Conservation (phyloP, 805 yeast species). For the Candida boleticola region DNA sequence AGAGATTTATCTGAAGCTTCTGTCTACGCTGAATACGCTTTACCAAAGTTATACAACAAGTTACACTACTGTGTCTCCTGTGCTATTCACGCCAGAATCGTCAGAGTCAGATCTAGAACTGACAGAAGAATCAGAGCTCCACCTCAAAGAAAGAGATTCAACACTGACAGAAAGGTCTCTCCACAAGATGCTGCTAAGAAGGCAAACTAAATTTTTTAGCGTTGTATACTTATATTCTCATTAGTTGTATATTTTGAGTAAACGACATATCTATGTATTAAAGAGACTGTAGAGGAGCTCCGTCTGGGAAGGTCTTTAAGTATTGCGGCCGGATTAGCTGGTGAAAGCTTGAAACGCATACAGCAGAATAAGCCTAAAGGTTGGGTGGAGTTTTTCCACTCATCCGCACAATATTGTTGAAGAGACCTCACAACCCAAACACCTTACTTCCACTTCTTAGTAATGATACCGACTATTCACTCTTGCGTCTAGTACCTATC, state of each 20-base stretch:
- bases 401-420: too few species aligned
- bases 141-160: slow-evolving; percentile 98
- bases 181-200: slow-evolving; percentile 98
- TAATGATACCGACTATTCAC: too few species aligned
- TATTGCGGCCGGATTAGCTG: too few species aligned
- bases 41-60: slow-evolving; percentile 99
- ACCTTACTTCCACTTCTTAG: too few species aligned
- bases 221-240: slow-evolving; percentile 6
- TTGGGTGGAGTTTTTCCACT: too few species aligned
- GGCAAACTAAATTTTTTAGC: slow-evolving; percentile 41
- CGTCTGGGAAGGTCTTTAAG: not conserved
- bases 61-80: slow-evolving; percentile 99
- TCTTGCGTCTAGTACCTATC: too few species aligned
- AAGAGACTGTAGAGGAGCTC: not conserved
- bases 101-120: slow-evolving; percentile 98
- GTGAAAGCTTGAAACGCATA: too few species aligned
- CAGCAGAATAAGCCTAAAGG: too few species aligned
- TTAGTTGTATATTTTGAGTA: slow-evolving; percentile 6
- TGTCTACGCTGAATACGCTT: slow-evolving; percentile 97
- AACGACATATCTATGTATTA: slow-evolving; percentile 1
- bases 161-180: slow-evolving; percentile 91
- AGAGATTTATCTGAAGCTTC: slow-evolving; percentile 99
- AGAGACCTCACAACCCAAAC: too few species aligned
- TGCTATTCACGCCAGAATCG: slow-evolving; percentile 99
- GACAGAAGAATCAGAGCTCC: slow-evolving; percentile 99